Evolutionary conservation across 176 grass and related monocot species (phyloP).

Genomic region (Zizania latifolia): DNA sequence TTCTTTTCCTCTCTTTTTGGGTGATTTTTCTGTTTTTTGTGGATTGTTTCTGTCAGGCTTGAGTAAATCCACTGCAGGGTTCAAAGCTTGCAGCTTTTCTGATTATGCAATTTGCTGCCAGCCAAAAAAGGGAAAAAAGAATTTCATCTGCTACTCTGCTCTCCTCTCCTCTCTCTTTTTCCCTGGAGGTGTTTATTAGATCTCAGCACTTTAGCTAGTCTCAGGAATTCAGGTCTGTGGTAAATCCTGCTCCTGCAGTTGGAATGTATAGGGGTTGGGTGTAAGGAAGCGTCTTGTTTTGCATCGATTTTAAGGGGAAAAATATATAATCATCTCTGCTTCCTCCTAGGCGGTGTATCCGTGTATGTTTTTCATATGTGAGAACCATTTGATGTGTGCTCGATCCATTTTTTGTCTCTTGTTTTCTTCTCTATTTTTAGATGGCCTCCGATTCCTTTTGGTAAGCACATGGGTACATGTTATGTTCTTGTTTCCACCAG

Average conservation of each 20-base stretch:
- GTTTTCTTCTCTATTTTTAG: background rate
- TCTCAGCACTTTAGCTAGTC: background rate
- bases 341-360: background rate
- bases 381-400: background rate
- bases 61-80: background rate
- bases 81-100: background rate
- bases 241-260: background rate
- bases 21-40: background rate
- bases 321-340: background rate
- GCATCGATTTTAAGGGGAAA: background rate
- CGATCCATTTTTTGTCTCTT: background rate
- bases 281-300: background rate
- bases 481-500: conserved; percentile 47
- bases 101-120: background rate
- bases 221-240: background rate
- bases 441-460: conserved; percentile 18
- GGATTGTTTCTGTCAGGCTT: background rate
- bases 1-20: background rate
- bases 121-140: background rate
- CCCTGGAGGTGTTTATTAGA: background rate
- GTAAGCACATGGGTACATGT: conserved; percentile 36
- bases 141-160: too few species aligned
- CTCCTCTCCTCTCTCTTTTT: background rate
- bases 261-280: background rate
- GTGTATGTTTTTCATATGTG: background rate